These are phyloP conservation scores for Kodamaea restingae DNA, from an alignment of 805 yeast genomes.

Conservation along the genomic window DNA sequence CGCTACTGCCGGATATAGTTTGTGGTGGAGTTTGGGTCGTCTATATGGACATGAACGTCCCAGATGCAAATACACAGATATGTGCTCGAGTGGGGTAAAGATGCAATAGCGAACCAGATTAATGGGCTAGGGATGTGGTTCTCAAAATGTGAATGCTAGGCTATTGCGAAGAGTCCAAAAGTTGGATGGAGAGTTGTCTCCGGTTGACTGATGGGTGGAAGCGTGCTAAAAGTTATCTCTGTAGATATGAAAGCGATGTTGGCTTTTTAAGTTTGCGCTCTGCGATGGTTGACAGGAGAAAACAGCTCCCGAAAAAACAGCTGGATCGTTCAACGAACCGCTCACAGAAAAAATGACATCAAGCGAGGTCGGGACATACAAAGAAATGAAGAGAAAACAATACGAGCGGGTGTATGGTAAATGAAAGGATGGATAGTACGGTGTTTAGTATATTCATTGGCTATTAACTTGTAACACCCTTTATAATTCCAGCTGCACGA, in stretches of 20 bases:
- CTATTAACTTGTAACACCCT: too few species aligned
- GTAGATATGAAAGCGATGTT: neutral
- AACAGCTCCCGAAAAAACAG: neutral
- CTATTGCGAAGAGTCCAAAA: neutral
- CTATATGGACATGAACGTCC: neutral
- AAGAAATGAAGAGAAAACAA: too few species aligned
- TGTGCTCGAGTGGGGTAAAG: neutral
- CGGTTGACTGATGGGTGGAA: too few species aligned
- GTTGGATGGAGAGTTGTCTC: neutral
- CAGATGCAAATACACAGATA: neutral
- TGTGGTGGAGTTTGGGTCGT: neutral
- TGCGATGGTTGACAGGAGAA: neutral
- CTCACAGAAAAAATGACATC: constrained; percentile 2
- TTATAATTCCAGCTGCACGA: too few species aligned
- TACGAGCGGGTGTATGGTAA: too few species aligned
- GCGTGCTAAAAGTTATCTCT: too few species aligned
- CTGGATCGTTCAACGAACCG: constrained; percentile 1
- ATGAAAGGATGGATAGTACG: too few species aligned
- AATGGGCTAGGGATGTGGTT: neutral
- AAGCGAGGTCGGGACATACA: neutral
- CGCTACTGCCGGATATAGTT: neutral
- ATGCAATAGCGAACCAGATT: constrained; percentile 1
- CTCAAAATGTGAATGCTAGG: neutral
- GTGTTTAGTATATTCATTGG: too few species aligned
- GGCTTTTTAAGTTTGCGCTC: neutral